Percentiles rank a stretch among this genome's conserved stretches.
phyloP scores from a whole-genome alignment of 2,329 filamentous ascomycete genomes.

The Penicillium verrucosum region DNA sequence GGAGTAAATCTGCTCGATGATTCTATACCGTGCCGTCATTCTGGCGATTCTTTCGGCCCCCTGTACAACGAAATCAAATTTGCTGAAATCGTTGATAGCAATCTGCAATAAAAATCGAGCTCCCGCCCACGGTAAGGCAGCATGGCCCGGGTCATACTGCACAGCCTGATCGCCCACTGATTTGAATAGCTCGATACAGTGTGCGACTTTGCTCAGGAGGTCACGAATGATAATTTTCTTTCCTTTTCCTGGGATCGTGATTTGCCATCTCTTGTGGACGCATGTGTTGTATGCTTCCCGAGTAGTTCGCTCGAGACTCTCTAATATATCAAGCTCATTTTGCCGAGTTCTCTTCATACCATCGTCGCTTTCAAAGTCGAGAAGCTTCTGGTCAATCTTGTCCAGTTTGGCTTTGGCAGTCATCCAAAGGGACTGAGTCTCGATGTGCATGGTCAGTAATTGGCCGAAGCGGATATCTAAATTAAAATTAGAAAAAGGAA shows the following conservation, averaged over 20 bases:
- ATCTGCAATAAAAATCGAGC: neutral
- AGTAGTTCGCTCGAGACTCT: neutral
- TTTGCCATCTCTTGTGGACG: neutral
- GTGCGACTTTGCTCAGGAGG: neutral
- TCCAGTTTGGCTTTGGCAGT: neutral
- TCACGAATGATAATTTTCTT: neutral
- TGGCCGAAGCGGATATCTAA: neutral
- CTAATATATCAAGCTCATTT: neutral
- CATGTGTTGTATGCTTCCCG: neutral
- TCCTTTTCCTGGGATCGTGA: neutral
- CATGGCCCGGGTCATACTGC: neutral
- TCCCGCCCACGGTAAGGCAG: neutral
- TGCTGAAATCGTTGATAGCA: neutral
- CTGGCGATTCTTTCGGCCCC: neutral
- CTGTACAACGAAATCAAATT: neutral
- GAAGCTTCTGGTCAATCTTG: neutral
- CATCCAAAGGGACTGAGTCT: neutral
- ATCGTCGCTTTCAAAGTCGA: neutral
- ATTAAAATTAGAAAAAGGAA: too few relatives aligned
- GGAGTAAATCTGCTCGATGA: neutral
- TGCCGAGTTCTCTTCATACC: neutral
- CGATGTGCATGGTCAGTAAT: neutral
- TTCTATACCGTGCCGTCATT: neutral
- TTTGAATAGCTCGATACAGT: neutral
- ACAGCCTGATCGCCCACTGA: neutral